phyloP scores from a whole-genome alignment of 1,284 basidiomycete species.

The Ustilago tritici region DNA sequence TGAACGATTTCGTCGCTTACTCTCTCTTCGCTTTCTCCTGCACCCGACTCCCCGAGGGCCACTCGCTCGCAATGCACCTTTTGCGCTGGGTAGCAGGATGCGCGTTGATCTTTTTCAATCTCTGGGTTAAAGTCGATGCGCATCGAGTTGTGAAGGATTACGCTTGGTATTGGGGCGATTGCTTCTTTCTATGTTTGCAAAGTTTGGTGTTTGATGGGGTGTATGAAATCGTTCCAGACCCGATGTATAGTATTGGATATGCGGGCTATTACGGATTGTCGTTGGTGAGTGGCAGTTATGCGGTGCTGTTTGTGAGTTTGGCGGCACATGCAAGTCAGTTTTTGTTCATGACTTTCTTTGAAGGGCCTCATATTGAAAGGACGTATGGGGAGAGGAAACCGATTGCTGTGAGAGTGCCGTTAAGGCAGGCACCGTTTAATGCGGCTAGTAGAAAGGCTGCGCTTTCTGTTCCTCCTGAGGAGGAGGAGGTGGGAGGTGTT shows the following conservation, averaged over 20 bases:
- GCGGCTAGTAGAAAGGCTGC: slow-evolving; percentile 56
- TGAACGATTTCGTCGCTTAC: slow-evolving; percentile 91
- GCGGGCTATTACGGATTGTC: slow-evolving; percentile 89
- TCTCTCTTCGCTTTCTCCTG: slow-evolving; percentile 85
- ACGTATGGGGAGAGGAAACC: slow-evolving; percentile 65
- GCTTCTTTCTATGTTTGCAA: slow-evolving; percentile 82
- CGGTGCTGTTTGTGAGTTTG: slow-evolving; percentile 90
- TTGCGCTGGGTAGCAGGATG: slow-evolving; percentile 89
- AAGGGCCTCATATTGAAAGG: slow-evolving; percentile 83
- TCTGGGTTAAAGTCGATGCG: slow-evolving; percentile 98
- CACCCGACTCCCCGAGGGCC: slow-evolving; percentile 81
- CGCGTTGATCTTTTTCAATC: slow-evolving; percentile 89
- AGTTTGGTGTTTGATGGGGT: slow-evolving; percentile 96
- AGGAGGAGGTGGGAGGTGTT: background rate
- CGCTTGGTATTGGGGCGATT: slow-evolving; percentile 94
- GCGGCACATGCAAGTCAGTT: slow-evolving; percentile 94
- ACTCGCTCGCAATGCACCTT: slow-evolving; percentile 80
- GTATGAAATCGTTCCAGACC: slow-evolving; percentile 88
- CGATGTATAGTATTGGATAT: slow-evolving; percentile 88
- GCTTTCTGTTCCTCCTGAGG: slow-evolving; percentile 12
- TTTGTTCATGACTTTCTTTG: slow-evolving; percentile 94
- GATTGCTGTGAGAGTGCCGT: slow-evolving; percentile 40
- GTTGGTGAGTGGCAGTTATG: slow-evolving; percentile 85
- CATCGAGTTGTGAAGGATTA: slow-evolving; percentile 91
- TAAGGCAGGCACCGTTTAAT: slow-evolving; percentile 53